These are phyloP conservation scores for Yamadazyma mexicana DNA, from an alignment of 1,139 yeast genomes.

Conservation along the genomic window DNA sequence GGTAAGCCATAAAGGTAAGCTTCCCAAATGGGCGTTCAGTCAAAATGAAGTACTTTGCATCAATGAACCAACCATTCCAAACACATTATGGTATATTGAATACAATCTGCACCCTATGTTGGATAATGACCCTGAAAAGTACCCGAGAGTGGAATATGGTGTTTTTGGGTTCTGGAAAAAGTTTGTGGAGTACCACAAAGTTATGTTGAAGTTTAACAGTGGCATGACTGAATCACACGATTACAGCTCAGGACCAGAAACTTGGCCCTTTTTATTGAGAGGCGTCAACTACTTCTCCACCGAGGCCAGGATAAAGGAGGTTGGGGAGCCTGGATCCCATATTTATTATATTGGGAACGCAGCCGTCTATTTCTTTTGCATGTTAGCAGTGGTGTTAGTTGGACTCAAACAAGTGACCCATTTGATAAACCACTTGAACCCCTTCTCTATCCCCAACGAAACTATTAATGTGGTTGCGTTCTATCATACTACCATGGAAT, in stretches of 20 bases:
- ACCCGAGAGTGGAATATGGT: conserved; percentile 28
- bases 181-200: conserved; percentile 34
- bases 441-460: conserved; percentile 25
- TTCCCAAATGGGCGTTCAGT: conserved; percentile 69
- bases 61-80: conserved; percentile 56
- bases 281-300: conserved; percentile 34
- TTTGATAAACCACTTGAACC: conserved; percentile 30
- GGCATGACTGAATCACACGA: conserved; percentile 27
- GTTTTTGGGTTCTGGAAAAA: conserved; percentile 29
- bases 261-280: conserved; percentile 40
- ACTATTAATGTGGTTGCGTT: conserved; percentile 15
- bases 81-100: conserved; percentile 68
- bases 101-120: conserved; percentile 53
- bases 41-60: conserved; percentile 81
- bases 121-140: conserved; percentile 24
- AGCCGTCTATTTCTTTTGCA: conserved; percentile 30
- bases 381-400: conserved; percentile 22
- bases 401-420: conserved; percentile 21
- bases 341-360: conserved; percentile 39
- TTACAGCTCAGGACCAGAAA: conserved; percentile 32
- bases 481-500: conserved; percentile 26
- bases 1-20: conserved; percentile 57
- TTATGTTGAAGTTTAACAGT: conserved; percentile 32
- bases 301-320: conserved; percentile 17
- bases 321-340: conserved; percentile 28